Base-by-base conservation (phyloP, 2,329 filamentous ascomycete species). In the Ilyonectria sp. region DNA sequence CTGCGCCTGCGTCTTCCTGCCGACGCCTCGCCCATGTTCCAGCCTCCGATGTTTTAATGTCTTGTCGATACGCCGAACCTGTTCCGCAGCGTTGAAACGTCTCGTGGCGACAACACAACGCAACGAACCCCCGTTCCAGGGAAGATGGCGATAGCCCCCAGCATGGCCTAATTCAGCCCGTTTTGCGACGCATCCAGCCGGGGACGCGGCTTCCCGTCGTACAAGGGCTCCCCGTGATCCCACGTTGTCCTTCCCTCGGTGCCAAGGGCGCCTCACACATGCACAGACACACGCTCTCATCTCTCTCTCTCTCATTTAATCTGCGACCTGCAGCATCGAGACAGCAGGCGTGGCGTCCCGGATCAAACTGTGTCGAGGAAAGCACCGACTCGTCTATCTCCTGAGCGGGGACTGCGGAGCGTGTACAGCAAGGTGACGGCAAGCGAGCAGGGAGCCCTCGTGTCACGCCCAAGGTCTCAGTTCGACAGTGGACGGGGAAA, bases 151-250 rank as follows among this genome's bases (percentile, higher is more conserved):
- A 58, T 33, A 29, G 23, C 53, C 43, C 58, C 60, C 58, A 69
- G 19, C 58, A 67, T 75, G 59, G 55, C 74, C 74, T 52, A 76
- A 76, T 75, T 44, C 66, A 76, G 74, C 72, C 72, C 71, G 55
- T 68, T 76, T 76, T 76, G 74, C 74, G 74, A 76, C 64, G 72
- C 74, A 67, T 70, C 72, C 69, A 72, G 62, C 74, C 74, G 68
- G 69, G 44, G 54, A 71, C 66, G 69, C 67, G 60, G 63, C 65
- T 62, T 63, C 40, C 61, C 63, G 74, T 75, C 67, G 55, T 63
- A 72, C 74, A 70, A 49, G 63, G 50, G 55, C 61, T 59, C 71
- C 49, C 61, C 64, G 71, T 76, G 69, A 74, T 71, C 56, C 63
- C 70, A 73, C 64, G 68, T 69, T 74, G 65, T 75, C 68, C 64